phyloP scores from a whole-genome alignment of 768 basidiomycete species.

The Neoboletus subvelutipes region DNA sequence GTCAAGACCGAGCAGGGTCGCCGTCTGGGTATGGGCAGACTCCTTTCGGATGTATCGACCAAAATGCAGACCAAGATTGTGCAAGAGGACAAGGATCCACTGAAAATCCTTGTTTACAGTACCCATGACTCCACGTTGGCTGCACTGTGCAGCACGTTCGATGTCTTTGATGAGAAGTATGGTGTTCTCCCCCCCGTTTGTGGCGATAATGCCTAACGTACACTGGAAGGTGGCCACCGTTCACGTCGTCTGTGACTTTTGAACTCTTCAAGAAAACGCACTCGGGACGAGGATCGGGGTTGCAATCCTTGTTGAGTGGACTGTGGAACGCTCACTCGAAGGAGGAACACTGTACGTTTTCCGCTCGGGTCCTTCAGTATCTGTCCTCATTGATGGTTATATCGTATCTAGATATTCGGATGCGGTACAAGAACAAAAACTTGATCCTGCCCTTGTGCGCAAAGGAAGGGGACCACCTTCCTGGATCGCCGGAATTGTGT shows the following conservation, averaged over 20 bases:
- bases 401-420: constrained; percentile 53
- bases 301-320: constrained; percentile 45
- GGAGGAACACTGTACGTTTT: constrained; percentile 45
- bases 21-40: constrained; percentile 72
- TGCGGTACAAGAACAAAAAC: constrained; percentile 72
- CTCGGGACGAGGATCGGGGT: constrained; percentile 12
- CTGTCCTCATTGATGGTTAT: not conserved
- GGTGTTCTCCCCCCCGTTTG: constrained; percentile 14
- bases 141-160: constrained; percentile 60
- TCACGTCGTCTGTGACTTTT: constrained; percentile 71
- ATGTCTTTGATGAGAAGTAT: constrained; percentile 70
- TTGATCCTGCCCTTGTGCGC: constrained; percentile 65
- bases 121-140: constrained; percentile 76
- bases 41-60: constrained; percentile 60
- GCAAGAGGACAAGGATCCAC: constrained; percentile 43
- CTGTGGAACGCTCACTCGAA: constrained; percentile 32
- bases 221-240: constrained; percentile 63
- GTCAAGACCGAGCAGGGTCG: constrained; percentile 76
- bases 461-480: constrained; percentile 62
- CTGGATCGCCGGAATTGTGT: constrained; percentile 73
- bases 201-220: not conserved
- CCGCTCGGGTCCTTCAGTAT: not conserved
- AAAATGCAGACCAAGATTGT: constrained; percentile 62
- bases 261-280: constrained; percentile 58
- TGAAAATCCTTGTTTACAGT: constrained; percentile 66